phyloP scores from a whole-genome alignment of 2,329 filamentous ascomycete species.

The Diaporthe vexans region DNA sequence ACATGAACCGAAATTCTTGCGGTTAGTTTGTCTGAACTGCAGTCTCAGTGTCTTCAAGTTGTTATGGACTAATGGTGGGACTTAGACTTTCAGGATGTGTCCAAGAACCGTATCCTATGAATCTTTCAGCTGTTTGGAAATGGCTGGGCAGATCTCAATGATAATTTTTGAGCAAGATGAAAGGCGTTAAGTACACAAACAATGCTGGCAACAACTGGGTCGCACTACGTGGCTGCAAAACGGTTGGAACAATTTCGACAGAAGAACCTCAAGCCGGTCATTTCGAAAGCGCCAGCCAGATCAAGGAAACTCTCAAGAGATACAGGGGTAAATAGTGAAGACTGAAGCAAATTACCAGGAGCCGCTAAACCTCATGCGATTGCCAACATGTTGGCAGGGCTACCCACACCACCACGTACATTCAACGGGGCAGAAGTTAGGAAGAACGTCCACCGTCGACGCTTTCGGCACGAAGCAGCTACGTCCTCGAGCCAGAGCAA shows the following conservation, averaged over 20 bases:
- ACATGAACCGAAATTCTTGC: no score
- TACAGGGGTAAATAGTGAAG: not conserved
- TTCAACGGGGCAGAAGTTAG: constrained; percentile 42
- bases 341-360: not conserved
- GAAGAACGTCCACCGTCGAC: constrained; percentile 50
- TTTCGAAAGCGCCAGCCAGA: not conserved
- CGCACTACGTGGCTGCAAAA: no score
- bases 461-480: constrained; percentile 47
- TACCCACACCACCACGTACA: constrained; percentile 26
- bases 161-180: not conserved
- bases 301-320: not conserved
- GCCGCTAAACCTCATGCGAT: not conserved
- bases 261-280: not conserved
- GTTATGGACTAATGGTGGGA: no score
- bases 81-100: not conserved
- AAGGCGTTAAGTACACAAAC: not conserved
- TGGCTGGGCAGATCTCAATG: not conserved
- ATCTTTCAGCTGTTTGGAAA: not conserved
- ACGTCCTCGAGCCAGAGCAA: constrained; percentile 51
- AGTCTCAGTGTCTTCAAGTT: no score
- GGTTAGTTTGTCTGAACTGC: no score
- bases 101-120: constrained; percentile 19
- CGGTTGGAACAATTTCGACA: not conserved
- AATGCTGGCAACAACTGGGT: not conserved
- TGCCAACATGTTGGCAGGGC: constrained; percentile 30